Evolutionary conservation across 148 eudicot species (phyloP).

Genomic region (Camellia lanceoleosa): DNA sequence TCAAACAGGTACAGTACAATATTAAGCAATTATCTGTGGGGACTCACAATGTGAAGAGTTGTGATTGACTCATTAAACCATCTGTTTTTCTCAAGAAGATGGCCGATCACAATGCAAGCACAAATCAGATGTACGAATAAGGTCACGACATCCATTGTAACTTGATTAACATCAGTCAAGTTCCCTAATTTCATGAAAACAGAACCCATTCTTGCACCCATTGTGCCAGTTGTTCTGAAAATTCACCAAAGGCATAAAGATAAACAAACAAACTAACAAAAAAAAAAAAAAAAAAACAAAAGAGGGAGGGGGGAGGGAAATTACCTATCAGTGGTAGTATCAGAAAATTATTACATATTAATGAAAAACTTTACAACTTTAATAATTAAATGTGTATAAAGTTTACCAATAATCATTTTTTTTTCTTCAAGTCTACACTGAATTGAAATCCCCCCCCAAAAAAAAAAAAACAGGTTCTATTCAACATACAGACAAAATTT

Average conservation of each 20-base stretch:
- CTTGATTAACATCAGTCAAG: conserved; percentile 16
- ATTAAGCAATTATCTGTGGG: background rate
- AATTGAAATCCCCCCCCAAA: too few species aligned
- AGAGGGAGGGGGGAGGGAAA: too few species aligned
- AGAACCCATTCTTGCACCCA: conserved; percentile 13
- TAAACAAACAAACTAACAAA: background rate
- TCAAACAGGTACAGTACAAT: too few species aligned
- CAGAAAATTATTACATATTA: too few species aligned
- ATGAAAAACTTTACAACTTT: too few species aligned
- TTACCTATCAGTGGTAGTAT: too few species aligned
- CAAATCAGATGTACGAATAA: conserved; percentile 39
- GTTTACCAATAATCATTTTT: too few species aligned
- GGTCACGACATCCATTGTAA: conserved; percentile 26
- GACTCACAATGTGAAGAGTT: conserved; percentile 35
- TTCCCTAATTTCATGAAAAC: conserved; percentile 15
- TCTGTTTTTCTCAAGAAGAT: conserved; percentile 36
- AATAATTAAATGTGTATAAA: too few species aligned
- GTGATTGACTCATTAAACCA: conserved; percentile 42
- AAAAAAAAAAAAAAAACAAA: too few species aligned
- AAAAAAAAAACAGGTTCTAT: too few species aligned
- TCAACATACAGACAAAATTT: too few species aligned
- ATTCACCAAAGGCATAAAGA: background rate
- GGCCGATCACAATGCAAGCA: conserved; percentile 39
- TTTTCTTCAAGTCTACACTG: too few species aligned
- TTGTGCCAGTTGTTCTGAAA: conserved; percentile 17